Base-by-base conservation (phyloP, 257 asterid species). In the Plectranthus barbatus region DNA sequence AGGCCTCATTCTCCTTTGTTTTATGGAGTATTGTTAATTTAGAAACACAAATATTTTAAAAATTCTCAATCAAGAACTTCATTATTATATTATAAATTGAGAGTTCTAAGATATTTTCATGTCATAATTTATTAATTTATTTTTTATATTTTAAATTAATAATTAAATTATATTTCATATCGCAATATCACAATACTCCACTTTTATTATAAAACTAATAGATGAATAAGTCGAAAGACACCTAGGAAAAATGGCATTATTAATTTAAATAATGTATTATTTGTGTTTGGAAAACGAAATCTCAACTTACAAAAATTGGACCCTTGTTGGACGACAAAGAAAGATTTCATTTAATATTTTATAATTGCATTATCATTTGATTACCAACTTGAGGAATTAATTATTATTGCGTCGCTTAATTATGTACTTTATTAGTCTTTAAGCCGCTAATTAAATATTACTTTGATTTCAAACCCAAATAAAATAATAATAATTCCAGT, bases 181-280 rank as follows among this genome's bases (percentile, higher is more conserved):
- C n/a, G n/a, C n/a, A n/a, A n/a, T n/a, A n/a, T n/a, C n/a, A n/a
- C n/a, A n/a, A n/a, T n/a, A n/a, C n/a, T n/a, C n/a, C n/a, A n/a
- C n/a, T n/a, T n/a, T n/a, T n/a, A n/a, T n/a, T n/a, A n/a, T n/a
- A n/a, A n/a, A n/a, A n/a, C n/a, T n/a, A n/a, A n/a, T n/a, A 1
- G 17, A 2, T 18, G 29, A 53, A 8, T 64, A 48, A 33, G 31
- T 8, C 5, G 45, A 33, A 33, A 31, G 37, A 34, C 47, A 53
- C 15, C 45, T 36, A 44, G 37, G 12, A 70, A 70, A 62, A 70
- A 62, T 41, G 65, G 54, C 65, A 61, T 61, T 57, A 29, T 69
- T 60, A 50, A 45, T 14, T 10, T 6, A 17, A 18, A 9, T 20
- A 33, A 19, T 19, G 1, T 47, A 56, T 37, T 72, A 57, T 36